These are phyloP conservation scores for Fonsecaea erecta DNA, from an alignment of 2,329 filamentous ascomycete genomes.

Conservation along the genomic window DNA sequence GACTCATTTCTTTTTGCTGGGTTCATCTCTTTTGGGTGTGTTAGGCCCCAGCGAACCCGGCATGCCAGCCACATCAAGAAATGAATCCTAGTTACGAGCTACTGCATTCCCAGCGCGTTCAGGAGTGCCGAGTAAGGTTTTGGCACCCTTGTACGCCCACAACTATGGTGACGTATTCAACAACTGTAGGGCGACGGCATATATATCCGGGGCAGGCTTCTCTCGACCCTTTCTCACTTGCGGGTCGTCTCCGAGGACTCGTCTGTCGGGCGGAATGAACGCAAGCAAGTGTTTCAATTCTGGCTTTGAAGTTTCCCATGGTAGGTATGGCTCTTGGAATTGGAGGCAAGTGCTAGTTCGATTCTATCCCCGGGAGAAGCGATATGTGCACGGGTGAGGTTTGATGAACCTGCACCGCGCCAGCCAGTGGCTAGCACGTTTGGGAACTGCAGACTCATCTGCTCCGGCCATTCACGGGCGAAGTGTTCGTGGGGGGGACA, in stretches of 20 bases:
- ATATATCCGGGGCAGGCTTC: constrained; percentile 94
- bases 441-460: neutral
- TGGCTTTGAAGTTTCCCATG: neutral
- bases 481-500: neutral
- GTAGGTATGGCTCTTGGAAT: neutral
- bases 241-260: constrained; percentile 80
- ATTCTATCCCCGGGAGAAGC: neutral
- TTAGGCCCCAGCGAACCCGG: too few species aligned
- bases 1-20: too few species aligned
- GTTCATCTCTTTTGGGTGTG: too few species aligned
- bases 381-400: neutral
- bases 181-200: constrained; percentile 78
- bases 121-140: too few species aligned
- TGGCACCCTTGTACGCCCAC: too few species aligned
- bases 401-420: neutral
- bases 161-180: constrained; percentile 82
- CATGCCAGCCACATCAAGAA: too few species aligned
- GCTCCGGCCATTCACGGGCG: neutral
- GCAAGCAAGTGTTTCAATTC: neutral
- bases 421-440: neutral
- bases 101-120: too few species aligned
- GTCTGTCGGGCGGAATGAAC: neutral
- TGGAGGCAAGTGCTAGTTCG: constrained; percentile 8
- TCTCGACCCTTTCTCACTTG: constrained; percentile 77
- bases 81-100: too few species aligned